A percentile compares a stretch with the other conserved stretches of the same genome.
phyloP scores from a whole-genome alignment of 164 flowering plant species.

The Dillenia turbinata region DNA sequence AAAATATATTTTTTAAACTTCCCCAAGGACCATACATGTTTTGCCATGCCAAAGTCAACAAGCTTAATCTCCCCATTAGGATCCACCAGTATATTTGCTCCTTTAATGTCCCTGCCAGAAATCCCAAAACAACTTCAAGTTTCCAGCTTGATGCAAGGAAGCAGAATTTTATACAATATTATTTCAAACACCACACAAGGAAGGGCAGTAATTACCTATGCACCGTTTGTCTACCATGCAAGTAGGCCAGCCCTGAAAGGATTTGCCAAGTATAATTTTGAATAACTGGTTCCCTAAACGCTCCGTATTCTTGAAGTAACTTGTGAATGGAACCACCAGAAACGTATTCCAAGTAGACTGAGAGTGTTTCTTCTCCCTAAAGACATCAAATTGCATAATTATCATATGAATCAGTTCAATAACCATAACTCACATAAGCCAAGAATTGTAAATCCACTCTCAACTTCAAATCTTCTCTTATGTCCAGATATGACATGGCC shows the following conservation, averaged over 20 bases:
- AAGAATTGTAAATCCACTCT: too few relatives aligned
- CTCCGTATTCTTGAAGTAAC: slow-evolving; percentile 67
- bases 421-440: too few relatives aligned
- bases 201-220: slow-evolving; percentile 40
- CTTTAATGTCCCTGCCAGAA: slow-evolving; percentile 66
- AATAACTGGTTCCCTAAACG: slow-evolving; percentile 69
- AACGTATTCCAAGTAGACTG: slow-evolving; percentile 71
- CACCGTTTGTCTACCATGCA: slow-evolving; percentile 64
- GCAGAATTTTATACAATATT: too few relatives aligned
- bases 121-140: not conserved
- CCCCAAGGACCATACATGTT: slow-evolving; percentile 45
- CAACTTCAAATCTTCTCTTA: too few relatives aligned
- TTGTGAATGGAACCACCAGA: slow-evolving; percentile 81
- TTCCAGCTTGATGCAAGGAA: too few relatives aligned
- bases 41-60: slow-evolving; percentile 88
- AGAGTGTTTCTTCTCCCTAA: slow-evolving; percentile 63
- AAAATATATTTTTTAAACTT: not conserved
- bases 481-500: too few relatives aligned
- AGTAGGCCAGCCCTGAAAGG: slow-evolving; percentile 59
- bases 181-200: not conserved
- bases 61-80: slow-evolving; percentile 76
- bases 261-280: slow-evolving; percentile 73
- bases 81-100: slow-evolving; percentile 72
- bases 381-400: too few relatives aligned
- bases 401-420: too few relatives aligned